Percentiles rank a stretch among this genome's conserved stretches.
These are phyloP conservation scores for Strobilomyces dryophilus DNA, from an alignment of 768 basidiomycete genomes.

Conservation along the genomic window DNA sequence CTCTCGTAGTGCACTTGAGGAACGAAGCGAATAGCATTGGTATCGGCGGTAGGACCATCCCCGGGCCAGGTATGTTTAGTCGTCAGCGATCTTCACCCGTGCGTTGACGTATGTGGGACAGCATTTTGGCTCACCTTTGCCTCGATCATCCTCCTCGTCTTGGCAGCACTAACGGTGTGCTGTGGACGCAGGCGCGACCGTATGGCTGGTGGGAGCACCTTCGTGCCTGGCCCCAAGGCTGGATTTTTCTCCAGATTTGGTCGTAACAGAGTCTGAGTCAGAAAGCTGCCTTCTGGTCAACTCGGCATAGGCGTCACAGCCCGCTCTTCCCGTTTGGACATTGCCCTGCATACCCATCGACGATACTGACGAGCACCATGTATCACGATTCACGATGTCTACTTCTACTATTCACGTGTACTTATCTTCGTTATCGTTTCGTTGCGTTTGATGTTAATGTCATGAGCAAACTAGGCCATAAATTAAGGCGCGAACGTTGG, in stretches of 20 bases:
- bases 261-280: slow-evolving; percentile 25
- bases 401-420: background rate
- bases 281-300: background rate
- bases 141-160: slow-evolving; percentile 55
- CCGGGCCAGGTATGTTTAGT: slow-evolving; percentile 55
- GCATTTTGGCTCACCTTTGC: slow-evolving; percentile 78
- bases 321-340: background rate
- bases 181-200: slow-evolving; percentile 60
- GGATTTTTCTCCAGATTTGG: slow-evolving; percentile 37
- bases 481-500: too few relatives aligned
- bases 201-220: slow-evolving; percentile 36
- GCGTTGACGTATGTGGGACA: slow-evolving; percentile 20
- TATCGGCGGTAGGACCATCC: slow-evolving; percentile 40
- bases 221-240: slow-evolving; percentile 20
- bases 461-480: too few relatives aligned
- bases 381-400: slow-evolving; percentile 8
- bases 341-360: background rate
- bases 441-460: too few relatives aligned
- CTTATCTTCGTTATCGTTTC: background rate
- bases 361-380: slow-evolving; percentile 2
- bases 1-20: slow-evolving; percentile 59
- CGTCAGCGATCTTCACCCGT: background rate
- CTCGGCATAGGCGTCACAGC: too few relatives aligned
- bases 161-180: slow-evolving; percentile 68
- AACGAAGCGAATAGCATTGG: slow-evolving; percentile 51